Conservation (phyloP, 2,329 filamentous ascomycete genomes). For the Phialemonium atrogriseum region DNA sequence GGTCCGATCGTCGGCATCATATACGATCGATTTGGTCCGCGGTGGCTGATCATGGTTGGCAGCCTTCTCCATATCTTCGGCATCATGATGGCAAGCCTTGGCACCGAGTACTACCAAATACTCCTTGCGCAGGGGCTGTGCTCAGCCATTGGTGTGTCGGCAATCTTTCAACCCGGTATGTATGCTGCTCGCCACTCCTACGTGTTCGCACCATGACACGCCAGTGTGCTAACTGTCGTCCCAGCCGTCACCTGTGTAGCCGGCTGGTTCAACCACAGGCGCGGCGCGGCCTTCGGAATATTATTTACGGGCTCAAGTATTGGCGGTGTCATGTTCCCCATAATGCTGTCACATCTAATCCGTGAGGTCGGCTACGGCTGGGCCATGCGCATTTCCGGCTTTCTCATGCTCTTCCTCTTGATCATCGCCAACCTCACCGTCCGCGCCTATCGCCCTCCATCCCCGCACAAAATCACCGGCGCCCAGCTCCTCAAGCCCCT, state of each 20-base stretch:
- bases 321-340: slow-evolving; percentile 50
- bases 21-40: slow-evolving; percentile 58
- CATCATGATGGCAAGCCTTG: slow-evolving; percentile 44
- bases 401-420: slow-evolving; percentile 33
- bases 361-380: slow-evolving; percentile 39
- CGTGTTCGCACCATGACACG: slow-evolving; percentile 35
- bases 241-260: slow-evolving; percentile 24
- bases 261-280: slow-evolving; percentile 44
- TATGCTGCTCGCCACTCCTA: slow-evolving; percentile 45
- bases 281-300: slow-evolving; percentile 45
- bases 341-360: slow-evolving; percentile 47
- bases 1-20: slow-evolving; percentile 43
- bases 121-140: slow-evolving; percentile 11
- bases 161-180: slow-evolving; percentile 22
- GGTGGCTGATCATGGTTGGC: slow-evolving; percentile 44
- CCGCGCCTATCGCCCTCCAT: slow-evolving; percentile 32
- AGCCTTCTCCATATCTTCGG: slow-evolving; percentile 42
- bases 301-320: slow-evolving; percentile 44
- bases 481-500: slow-evolving; percentile 2
- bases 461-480: slow-evolving; percentile 17
- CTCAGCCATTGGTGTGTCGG: slow-evolving; percentile 9
- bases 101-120: slow-evolving; percentile 11
- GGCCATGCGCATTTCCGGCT: slow-evolving; percentile 38
- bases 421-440: slow-evolving; percentile 26
- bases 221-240: slow-evolving; percentile 1